These are phyloP conservation scores for Boletus tomentosulus DNA, from an alignment of 768 basidiomycete species.

Conservation along the genomic window DNA sequence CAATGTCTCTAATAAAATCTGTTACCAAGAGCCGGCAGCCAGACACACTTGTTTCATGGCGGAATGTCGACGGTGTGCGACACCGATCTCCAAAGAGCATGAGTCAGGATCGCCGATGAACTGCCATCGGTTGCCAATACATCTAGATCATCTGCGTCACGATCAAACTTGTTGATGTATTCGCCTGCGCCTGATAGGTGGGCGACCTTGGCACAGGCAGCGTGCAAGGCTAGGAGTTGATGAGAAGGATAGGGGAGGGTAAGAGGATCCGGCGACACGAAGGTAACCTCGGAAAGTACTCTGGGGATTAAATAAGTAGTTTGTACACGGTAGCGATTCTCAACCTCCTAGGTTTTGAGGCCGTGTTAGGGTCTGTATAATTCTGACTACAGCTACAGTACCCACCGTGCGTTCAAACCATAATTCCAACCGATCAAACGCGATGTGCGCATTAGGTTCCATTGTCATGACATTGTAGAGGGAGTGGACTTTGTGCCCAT, in stretches of 20 bases:
- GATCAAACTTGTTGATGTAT: slow-evolving; percentile 29
- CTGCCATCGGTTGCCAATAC: background rate
- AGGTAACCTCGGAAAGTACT: slow-evolving; percentile 18
- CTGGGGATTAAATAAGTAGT: too few species aligned
- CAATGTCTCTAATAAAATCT: too few species aligned
- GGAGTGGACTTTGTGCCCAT: slow-evolving; percentile 24
- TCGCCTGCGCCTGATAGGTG: slow-evolving; percentile 38
- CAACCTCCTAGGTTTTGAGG: background rate
- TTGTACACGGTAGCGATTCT: background rate
- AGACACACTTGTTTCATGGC: too few species aligned
- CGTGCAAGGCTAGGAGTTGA: slow-evolving; percentile 34
- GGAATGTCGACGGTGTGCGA: too few species aligned
- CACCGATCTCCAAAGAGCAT: background rate
- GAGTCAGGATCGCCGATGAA: background rate
- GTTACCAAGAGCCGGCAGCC: too few species aligned
- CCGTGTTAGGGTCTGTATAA: background rate
- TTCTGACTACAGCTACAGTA: background rate
- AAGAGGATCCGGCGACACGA: slow-evolving; percentile 24
- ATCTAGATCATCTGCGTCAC: slow-evolving; percentile 18
- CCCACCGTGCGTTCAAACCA: slow-evolving; percentile 9
- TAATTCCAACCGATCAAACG: background rate
- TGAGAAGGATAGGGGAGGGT: slow-evolving; percentile 30
- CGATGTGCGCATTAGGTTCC: background rate
- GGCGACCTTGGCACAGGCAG: slow-evolving; percentile 38
- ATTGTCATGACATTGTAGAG: slow-evolving; percentile 16